Conservation (phyloP, 345 rosid genomes). For the Lagerstroemia speciosa region DNA sequence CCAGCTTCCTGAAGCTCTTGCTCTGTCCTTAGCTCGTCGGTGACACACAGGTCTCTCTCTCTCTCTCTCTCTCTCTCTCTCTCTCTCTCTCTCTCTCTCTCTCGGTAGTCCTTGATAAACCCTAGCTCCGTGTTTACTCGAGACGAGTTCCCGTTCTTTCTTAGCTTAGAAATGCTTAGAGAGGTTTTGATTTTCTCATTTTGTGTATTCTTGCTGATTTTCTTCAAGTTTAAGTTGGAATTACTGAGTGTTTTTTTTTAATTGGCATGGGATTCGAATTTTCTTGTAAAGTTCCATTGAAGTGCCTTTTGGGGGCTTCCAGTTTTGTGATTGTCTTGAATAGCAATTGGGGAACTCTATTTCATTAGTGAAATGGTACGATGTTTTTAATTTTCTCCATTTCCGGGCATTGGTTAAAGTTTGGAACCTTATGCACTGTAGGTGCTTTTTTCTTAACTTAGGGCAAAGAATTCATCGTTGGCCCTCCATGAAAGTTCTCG, state of each 20-base stretch:
- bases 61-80: neutral
- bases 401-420: neutral
- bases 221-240: neutral
- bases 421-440: no score
- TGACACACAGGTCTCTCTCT: neutral
- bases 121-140: neutral
- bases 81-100: neutral
- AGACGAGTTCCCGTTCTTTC: neutral
- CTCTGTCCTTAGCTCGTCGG: neutral
- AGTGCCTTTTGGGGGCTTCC: neutral
- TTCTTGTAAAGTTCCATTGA: neutral
- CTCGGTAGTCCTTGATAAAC: neutral
- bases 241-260: neutral
- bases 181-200: no score
- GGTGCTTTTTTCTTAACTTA: no score
- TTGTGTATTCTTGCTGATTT: neutral
- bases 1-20: neutral
- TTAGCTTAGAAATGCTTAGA: neutral
- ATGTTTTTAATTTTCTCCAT: no score
- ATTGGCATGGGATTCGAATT: neutral
- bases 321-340: neutral
- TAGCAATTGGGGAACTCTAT: neutral
- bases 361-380: neutral
- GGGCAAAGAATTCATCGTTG: no score
- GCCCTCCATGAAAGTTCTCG: no score